Evolutionary conservation across 495 filamentous ascomycete genomes (phyloP), one percentile per base, ranked within the genome.

Genomic region (Daldinia caldariorum): DNA sequence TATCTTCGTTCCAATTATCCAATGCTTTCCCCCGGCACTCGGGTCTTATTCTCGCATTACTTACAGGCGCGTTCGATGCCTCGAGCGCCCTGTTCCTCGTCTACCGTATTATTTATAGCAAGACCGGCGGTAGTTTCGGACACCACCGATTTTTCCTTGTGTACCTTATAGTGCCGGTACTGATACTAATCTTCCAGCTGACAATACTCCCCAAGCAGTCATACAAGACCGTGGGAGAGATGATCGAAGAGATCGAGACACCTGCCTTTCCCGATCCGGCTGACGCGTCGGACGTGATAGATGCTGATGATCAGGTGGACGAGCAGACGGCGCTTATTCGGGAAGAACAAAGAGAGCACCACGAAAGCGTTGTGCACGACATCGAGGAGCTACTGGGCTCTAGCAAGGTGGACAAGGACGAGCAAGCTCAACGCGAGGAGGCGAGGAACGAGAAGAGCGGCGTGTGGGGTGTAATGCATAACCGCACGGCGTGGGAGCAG

Each of bases 381-480:
- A 90, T 94, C 67, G 89, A 92, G 45, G 83, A 85, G 38, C 86
- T 97, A 0, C 84, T 97, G 1, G 88, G 88, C 49, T 77, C 83
- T 12, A 87, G 86, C 54, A 85, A 84, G 71, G 89, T 83, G 57
- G 84, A 82, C 56, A 69, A 68, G n/a, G 84, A 82, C 16, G 83
- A 80, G 74, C 86, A 86, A 54, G 77, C 79, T 22, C 78, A 79
- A 60, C 78, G 78, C 49, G 87, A 89, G 63, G 84, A 87, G 76
- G 84, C 79, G 66, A 89, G 83, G 76, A 89, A 88, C 71, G 83
- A 84, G 59, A 87, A 83, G 66, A 86, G 80, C 35, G 94, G 93
- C 18, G 90, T 97, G 53, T 97, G 92, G 92, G 95, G 95, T 29
- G 91, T 90, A 16, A 87, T 97, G 79, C 95, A 99, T 77, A 89